Evolutionary conservation across 164 flowering plant genomes (phyloP), one percentile per base, ranked within the genome.

Genomic region (Dillenia turbinata): DNA sequence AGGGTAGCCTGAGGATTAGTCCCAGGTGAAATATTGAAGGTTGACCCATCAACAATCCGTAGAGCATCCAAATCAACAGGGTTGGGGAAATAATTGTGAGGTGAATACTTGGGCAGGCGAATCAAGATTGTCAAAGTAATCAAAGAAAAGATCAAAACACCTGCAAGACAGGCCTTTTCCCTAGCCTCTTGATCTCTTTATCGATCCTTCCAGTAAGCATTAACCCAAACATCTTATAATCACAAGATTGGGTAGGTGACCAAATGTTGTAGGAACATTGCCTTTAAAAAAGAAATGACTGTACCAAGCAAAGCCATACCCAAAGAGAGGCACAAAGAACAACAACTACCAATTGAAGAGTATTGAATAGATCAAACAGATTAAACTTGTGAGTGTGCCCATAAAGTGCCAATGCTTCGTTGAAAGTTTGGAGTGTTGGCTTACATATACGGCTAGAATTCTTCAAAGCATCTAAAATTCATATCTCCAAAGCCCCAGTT

Each of bases 191-290:
- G 69, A 90, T 87, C 79, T 93, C 98, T 62, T 70, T 84, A 72
- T 93, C 98, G 92, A 93, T 90, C 26, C 80, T 73, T 5, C 98
- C 98, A 47, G 94, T 88, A 22, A 88, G 80, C 90, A 93, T 93
- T 70, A 93, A 74, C 2, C 89, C 90, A 76, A 90, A 90, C 98
- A 93, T 93, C 87, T 90, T 93, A 71, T 66, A 75, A 78, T 93
- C 98, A 70, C 97, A 93, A n/a, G n/a, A n/a, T n/a, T n/a, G n/a
- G n/a, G n/a, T 0, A 84, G 96, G 62, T 93, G 96, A 46, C 94
- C 96, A 57, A 90, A 93, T 13, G 90, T 79, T 1, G 90, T 89
- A 0, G 97, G 98, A 33, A 81, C 63, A 44, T 93, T 93, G 49
- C 92, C 81, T 72, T 93, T 97, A 1, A 93, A 84, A 49, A 87